These are phyloP conservation scores for Barnettozyma sucrosica DNA, from an alignment of 805 yeast genomes.

Conservation along the genomic window DNA sequence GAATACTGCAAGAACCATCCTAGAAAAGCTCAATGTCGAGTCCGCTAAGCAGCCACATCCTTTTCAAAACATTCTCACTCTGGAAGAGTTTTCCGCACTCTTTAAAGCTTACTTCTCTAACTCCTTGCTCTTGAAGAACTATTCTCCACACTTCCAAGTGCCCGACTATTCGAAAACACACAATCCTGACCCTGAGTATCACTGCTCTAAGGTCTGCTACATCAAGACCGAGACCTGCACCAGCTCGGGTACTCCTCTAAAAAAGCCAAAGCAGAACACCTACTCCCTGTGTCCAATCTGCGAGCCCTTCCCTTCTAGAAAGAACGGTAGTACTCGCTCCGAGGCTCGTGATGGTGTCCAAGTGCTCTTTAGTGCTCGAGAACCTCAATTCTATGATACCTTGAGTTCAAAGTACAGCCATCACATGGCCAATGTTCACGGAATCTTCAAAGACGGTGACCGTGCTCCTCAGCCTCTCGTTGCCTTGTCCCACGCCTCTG, in stretches of 20 bases:
- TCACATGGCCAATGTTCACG: constrained; percentile 6
- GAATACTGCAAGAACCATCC: not conserved
- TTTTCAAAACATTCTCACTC: not conserved
- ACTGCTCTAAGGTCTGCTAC: constrained; percentile 6
- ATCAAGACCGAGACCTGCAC: not conserved
- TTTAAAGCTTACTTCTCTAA: not conserved
- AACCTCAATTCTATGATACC: constrained; percentile 8
- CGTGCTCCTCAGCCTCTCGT: not conserved
- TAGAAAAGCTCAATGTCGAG: not conserved
- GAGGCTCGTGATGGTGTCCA: constrained; percentile 2
- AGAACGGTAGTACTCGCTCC: not conserved
- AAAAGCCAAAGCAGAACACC: constrained; percentile 4
- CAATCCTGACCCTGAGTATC: constrained; percentile 1
- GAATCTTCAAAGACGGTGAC: constrained; percentile 4
- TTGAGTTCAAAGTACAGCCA: constrained; percentile 6
- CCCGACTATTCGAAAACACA: not conserved
- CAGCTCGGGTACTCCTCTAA: not conserved
- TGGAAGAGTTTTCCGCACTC: not conserved
- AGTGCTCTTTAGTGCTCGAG: not conserved
- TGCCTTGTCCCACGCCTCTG: not conserved
- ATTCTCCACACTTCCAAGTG: not conserved
- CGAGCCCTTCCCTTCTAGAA: not conserved
- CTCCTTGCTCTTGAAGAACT: not conserved
- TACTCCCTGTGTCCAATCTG: constrained; percentile 7
- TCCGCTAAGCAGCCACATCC: not conserved